phyloP scores from a whole-genome alignment of 495 filamentous ascomycete species.

The Neurospora cerealis region DNA sequence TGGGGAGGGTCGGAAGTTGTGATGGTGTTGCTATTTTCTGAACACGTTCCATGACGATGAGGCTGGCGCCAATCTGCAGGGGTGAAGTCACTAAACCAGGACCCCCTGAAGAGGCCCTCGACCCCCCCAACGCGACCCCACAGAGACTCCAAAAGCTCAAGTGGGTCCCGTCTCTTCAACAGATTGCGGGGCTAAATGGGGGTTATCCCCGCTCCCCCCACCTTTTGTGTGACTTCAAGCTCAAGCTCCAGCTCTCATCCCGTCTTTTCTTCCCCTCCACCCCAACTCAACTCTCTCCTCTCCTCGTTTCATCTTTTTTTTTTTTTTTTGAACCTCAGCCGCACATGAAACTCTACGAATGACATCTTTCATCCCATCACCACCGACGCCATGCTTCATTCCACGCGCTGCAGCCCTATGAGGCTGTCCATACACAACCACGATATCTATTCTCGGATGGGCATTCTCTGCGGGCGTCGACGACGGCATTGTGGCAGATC shows the following conservation, averaged over 20 bases:
- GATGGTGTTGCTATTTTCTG: not conserved
- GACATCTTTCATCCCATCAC: not conserved
- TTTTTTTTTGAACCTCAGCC: not conserved
- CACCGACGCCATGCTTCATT: not conserved
- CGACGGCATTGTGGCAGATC: not conserved
- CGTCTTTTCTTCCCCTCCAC: not conserved
- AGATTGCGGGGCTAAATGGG: not conserved
- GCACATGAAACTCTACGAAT: not conserved
- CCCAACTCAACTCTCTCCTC: not conserved
- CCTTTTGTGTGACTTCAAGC: not conserved
- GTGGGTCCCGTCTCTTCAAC: not conserved
- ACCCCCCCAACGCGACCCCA: not conserved
- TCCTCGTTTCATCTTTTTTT: not conserved
- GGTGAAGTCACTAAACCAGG: not conserved
- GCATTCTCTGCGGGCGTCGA: not conserved
- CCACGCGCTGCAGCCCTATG: not conserved
- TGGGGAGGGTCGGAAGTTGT: not conserved
- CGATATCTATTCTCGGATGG: not conserved
- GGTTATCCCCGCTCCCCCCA: not conserved
- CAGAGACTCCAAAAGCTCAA: not conserved
- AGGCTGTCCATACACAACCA: not conserved
- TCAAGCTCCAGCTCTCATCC: not conserved
- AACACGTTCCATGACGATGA: not conserved
- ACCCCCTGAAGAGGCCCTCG: not conserved
- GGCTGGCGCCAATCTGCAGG: not conserved